phyloP scores from a whole-genome alignment of 208 protist genomes.

The Acanthamoeba polyphaga region DNA sequence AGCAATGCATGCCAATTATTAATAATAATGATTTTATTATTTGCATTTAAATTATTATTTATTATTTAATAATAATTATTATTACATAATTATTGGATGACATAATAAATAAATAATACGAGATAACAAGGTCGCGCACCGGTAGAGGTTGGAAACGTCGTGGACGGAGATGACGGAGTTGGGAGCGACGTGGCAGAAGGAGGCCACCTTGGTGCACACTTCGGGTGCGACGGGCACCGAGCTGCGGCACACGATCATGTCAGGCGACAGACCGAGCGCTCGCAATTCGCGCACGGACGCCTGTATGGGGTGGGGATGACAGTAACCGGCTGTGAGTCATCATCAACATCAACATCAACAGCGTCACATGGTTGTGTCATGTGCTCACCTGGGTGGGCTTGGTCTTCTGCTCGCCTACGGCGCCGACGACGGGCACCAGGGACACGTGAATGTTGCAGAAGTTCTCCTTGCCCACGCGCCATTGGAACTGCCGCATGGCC shows the following conservation, averaged over 20 bases:
- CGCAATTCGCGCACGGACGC: conserved; percentile 94
- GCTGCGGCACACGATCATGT: conserved; percentile 98
- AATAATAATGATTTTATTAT: not conserved
- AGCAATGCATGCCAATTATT: no score
- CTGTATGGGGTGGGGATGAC: not conserved
- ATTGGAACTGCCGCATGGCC: conserved; percentile 96
- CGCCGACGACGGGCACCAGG: conserved; percentile 89
- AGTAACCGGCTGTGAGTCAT: not conserved
- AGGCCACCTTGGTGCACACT: conserved; percentile 95
- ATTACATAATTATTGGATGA: not conserved
- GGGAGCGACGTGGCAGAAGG: conserved; percentile 97
- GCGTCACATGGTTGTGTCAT: no score
- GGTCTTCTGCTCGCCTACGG: conserved; percentile 98
- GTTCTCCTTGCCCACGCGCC: conserved; percentile 91
- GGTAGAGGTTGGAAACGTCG: conserved; percentile 97
- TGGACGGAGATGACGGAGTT: conserved; percentile 96
- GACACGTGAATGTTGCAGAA: conserved; percentile 86
- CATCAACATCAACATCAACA: no score
- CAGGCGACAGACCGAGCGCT: conserved; percentile 97
- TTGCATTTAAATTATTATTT: not conserved
- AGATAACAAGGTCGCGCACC: conserved; percentile 80
- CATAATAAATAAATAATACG: not conserved
- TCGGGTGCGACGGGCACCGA: conserved; percentile 92
- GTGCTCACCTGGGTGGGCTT: conserved; percentile 97
- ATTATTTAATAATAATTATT: not conserved